Conservation (phyloP, 2,329 filamentous ascomycete genomes). For the Penicillium polonicum region DNA sequence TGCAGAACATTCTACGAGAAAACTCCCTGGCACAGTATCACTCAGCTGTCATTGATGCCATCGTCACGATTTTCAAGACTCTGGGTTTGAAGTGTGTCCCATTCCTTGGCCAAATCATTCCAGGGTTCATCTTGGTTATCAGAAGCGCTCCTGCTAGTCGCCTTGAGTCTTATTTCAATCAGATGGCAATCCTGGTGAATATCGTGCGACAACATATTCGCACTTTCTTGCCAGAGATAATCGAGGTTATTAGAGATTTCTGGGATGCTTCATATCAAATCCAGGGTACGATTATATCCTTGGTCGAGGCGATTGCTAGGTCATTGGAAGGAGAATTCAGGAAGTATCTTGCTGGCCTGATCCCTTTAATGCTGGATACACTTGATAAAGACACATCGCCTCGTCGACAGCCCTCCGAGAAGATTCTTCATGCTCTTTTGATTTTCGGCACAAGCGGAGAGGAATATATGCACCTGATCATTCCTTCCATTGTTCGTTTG, state of each 20-base stretch:
- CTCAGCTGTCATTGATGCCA: conserved; percentile 89
- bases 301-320: conserved; percentile 90
- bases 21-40: conserved; percentile 87
- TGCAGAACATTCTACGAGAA: conserved; percentile 83
- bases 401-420: conserved; percentile 79
- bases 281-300: conserved; percentile 84
- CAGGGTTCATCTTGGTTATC: conserved; percentile 88
- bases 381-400: conserved; percentile 79
- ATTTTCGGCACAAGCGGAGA: conserved; percentile 95
- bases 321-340: conserved; percentile 98
- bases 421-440: conserved; percentile 89
- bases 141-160: conserved; percentile 72
- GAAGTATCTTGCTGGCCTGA: conserved; percentile 81
- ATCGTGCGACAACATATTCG: conserved; percentile 97
- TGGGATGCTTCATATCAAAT: conserved; percentile 80
- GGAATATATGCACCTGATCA: conserved; percentile 98
- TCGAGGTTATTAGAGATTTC: conserved; percentile 82
- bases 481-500: conserved; percentile 89
- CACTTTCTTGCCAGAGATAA: conserved; percentile 82
- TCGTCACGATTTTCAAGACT: conserved; percentile 98
- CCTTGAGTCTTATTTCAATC: conserved; percentile 95
- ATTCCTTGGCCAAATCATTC: conserved; percentile 90
- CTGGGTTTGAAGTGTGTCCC: conserved; percentile 93
- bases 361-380: conserved; percentile 91
- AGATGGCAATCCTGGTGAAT: conserved; percentile 85